These are phyloP conservation scores for Byssothecium circinans DNA, from an alignment of 2,329 filamentous ascomycete genomes.

Conservation along the genomic window DNA sequence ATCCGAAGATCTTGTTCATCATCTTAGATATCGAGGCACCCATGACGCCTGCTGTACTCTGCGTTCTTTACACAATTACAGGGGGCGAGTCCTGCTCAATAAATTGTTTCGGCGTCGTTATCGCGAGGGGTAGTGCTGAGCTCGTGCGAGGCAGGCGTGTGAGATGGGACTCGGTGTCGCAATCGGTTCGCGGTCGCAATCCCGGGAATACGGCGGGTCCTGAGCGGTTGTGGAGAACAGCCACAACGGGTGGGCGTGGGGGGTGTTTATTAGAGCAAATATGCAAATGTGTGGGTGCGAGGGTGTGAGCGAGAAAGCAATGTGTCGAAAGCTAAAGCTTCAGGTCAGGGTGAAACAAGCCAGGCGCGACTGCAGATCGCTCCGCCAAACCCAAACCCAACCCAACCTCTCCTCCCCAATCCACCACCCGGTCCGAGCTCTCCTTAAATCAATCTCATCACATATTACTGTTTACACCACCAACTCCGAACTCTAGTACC, in stretches of 20 bases:
- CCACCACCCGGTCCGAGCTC: not conserved
- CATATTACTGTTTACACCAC: too few species aligned
- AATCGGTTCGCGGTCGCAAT: too few species aligned
- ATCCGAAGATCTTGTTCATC: constrained; percentile 98
- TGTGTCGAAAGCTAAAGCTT: constrained; percentile 4
- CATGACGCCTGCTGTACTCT: constrained; percentile 63
- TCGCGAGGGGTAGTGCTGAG: not conserved
- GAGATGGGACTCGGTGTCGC: not conserved
- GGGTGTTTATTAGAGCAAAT: too few species aligned
- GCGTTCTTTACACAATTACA: constrained; percentile 3
- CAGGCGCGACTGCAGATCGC: constrained; percentile 14
- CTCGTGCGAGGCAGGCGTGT: not conserved
- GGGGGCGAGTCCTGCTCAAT: constrained; percentile 11
- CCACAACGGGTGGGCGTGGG: too few species aligned
- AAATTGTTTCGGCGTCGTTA: not conserved
- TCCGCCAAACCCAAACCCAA: too few species aligned
- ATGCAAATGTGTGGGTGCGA: too few species aligned
- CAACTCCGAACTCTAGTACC: constrained; percentile 3
- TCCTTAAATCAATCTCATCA: not conserved
- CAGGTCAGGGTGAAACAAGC: constrained; percentile 24
- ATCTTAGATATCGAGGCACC: constrained; percentile 89
- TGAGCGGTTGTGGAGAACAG: too few species aligned
- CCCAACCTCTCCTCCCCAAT: too few species aligned
- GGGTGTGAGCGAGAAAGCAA: not conserved
- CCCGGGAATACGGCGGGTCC: too few species aligned